Percentiles rank a stretch among this genome's conserved stretches.
These are phyloP conservation scores for Boletellus deceptivus DNA, from an alignment of 1,284 basidiomycete species.

Conservation along the genomic window DNA sequence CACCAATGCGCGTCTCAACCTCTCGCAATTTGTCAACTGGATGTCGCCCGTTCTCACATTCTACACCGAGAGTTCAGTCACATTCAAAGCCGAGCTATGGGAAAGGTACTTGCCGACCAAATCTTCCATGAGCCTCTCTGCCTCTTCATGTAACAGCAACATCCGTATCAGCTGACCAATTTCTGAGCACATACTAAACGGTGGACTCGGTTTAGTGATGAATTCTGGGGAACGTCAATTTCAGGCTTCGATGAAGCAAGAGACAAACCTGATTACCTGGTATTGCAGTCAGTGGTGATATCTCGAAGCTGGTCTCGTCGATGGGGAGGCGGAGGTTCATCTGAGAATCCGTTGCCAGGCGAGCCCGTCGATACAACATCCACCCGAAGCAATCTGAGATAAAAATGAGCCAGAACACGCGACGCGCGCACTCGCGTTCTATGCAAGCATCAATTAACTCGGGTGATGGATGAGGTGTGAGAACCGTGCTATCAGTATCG, in stretches of 20 bases:
- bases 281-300: conserved; percentile 55
- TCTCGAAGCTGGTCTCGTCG: conserved; percentile 75
- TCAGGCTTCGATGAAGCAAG: background rate
- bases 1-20: conserved; percentile 25
- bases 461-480: conserved; percentile 47
- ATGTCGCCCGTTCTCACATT: conserved; percentile 23
- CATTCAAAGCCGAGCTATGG: background rate
- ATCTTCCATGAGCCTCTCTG: conserved; percentile 49
- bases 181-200: conserved; percentile 47
- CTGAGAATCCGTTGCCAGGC: conserved; percentile 51
- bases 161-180: conserved; percentile 70
- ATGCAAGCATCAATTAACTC: conserved; percentile 58
- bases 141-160: conserved; percentile 56
- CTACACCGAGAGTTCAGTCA: conserved; percentile 13
- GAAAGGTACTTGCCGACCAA: conserved; percentile 22
- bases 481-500: conserved; percentile 53
- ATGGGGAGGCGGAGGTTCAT: conserved; percentile 65
- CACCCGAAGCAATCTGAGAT: conserved; percentile 50
- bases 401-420: conserved; percentile 76
- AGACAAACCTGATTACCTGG: conserved; percentile 46
- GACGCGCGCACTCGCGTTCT: conserved; percentile 68
- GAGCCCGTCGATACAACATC: conserved; percentile 50
- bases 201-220: conserved; percentile 56
- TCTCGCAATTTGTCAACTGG: conserved; percentile 24
- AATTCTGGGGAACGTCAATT: conserved; percentile 48